phyloP scores from a whole-genome alignment of 2,329 filamentous ascomycete genomes.

The Aspergillus unguis region DNA sequence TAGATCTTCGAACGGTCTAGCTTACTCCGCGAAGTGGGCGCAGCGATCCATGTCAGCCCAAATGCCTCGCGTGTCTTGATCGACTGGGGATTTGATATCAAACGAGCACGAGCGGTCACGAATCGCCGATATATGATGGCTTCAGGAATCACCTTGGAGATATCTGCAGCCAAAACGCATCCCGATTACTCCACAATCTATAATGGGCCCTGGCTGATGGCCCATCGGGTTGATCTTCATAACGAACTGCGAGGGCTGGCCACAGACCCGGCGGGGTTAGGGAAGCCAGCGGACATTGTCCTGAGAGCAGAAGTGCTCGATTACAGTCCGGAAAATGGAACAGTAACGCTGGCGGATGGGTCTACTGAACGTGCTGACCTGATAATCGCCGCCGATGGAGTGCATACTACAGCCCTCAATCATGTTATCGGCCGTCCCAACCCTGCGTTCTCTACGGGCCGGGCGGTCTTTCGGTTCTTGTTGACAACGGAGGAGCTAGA shows the following conservation, averaged over 20 bases:
- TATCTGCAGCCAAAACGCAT: background rate
- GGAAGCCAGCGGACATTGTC: conserved; percentile 16
- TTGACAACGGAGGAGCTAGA: conserved; percentile 25
- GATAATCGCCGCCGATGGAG: conserved; percentile 32
- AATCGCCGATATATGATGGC: background rate
- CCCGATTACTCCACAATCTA: background rate
- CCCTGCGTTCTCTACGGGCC: conserved; percentile 10
- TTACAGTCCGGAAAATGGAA: conserved; percentile 18
- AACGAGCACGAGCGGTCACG: background rate
- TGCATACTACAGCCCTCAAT: conserved; percentile 19
- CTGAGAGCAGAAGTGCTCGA: conserved; percentile 20
- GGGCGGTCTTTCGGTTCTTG: conserved; percentile 28
- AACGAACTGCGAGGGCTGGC: conserved; percentile 19
- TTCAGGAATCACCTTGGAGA: background rate
- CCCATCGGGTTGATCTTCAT: conserved; percentile 21
- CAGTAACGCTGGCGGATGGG: conserved; percentile 18
- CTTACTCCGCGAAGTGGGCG: conserved; percentile 25
- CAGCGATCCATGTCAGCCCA: conserved; percentile 27
- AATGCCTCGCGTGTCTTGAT: conserved; percentile 26
- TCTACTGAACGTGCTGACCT: conserved; percentile 26
- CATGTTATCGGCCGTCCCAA: conserved; percentile 13
- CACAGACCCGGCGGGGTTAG: background rate
- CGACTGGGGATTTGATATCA: conserved; percentile 24
- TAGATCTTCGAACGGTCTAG: conserved; percentile 11
- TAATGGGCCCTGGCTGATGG: conserved; percentile 5